Evolutionary conservation across 768 basidiomycete genomes (phyloP), one percentile per base, ranked within the genome.

Genomic region (Porpolomopsis calyptriformis): DNA sequence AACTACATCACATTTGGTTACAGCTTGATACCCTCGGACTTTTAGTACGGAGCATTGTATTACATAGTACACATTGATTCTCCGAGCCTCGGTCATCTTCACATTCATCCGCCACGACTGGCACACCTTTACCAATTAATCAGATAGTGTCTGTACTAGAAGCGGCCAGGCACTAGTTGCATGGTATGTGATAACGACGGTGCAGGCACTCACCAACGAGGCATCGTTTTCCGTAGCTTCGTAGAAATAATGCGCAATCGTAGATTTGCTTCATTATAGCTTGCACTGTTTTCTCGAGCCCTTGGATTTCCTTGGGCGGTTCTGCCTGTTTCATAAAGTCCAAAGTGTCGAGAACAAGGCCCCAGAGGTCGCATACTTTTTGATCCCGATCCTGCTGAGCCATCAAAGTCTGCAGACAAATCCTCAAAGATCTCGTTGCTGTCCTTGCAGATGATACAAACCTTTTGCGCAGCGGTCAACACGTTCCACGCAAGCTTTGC

Each of bases 371-470:
- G 12, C 7, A 14, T 24, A 43, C 41, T 25, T 24, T 24, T 19
- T 25, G 22, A 24, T 43, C 41, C 23, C 41, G 41, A 14, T 43
- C 41, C 20, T 43, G 22, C 41, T 43, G 41, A 3, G 41, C 41
- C 23, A 12, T 24, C 10, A 43, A 19, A 29, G 26, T 24, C 41
- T 43, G 41, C 19, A 25, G 41, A 43, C 14, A 25, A 4, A 12
- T 26, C 4, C 24, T 24, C 23, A 26, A 24, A n/a, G 2, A 25
- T 10, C n/a, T n/a, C n/a, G 26, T 26, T 29, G 41, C 24, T 19
- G 27, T 29, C 12, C 16, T 24, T 14, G 24, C 12, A 19, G 26
- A 43, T 25, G 16, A 24, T 25, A 43, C 41, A 10, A 16, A 43
- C 41, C 41, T 43, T 43, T 10, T 24, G 41, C 14, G 20, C 26